phyloP scores from a whole-genome alignment of 352 stramenopile genomes.

The Globisporangium polare region DNA sequence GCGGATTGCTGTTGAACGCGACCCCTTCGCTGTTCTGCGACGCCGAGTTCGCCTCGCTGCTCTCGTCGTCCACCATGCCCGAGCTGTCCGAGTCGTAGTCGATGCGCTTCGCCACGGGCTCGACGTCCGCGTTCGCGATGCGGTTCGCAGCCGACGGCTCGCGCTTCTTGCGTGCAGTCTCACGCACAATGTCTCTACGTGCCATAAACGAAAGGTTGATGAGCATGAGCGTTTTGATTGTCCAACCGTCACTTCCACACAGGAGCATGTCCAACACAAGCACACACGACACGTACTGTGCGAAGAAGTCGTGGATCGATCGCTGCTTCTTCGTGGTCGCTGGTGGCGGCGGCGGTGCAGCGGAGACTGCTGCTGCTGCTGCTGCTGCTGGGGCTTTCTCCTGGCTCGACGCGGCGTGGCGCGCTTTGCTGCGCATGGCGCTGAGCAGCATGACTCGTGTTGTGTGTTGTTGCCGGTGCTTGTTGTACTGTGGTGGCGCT shows the following conservation, averaged over 20 bases:
- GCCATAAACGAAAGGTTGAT: too few species aligned
- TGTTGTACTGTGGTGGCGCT: not conserved
- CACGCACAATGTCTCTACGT: slow-evolving; percentile 20
- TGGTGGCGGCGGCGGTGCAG: slow-evolving; percentile 5
- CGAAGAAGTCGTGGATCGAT: slow-evolving; percentile 86
- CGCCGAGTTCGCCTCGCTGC: slow-evolving; percentile 28
- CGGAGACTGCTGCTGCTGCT: not conserved
- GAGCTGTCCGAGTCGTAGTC: slow-evolving; percentile 59
- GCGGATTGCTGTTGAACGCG: not conserved
- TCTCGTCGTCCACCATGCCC: slow-evolving; percentile 46
- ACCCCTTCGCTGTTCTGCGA: slow-evolving; percentile 41
- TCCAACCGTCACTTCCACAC: not conserved
- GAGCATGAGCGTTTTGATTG: not conserved
- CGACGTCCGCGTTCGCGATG: slow-evolving; percentile 26
- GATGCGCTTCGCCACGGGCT: slow-evolving; percentile 64
- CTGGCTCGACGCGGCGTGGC: slow-evolving; percentile 6
- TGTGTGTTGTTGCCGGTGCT: not conserved
- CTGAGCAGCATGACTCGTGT: slow-evolving; percentile 24
- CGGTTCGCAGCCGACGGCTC: slow-evolving; percentile 16
- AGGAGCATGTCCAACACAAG: not conserved
- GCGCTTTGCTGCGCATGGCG: slow-evolving; percentile 34
- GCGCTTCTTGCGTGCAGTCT: slow-evolving; percentile 37
- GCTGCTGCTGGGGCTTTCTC: slow-evolving; percentile 6
- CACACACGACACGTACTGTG: slow-evolving; percentile 25
- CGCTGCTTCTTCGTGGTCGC: slow-evolving; percentile 69